Evolutionary conservation across 176 grass and related monocot species (phyloP), one percentile per base, ranked within the genome.

Genomic region (Aegilops longissima): DNA sequence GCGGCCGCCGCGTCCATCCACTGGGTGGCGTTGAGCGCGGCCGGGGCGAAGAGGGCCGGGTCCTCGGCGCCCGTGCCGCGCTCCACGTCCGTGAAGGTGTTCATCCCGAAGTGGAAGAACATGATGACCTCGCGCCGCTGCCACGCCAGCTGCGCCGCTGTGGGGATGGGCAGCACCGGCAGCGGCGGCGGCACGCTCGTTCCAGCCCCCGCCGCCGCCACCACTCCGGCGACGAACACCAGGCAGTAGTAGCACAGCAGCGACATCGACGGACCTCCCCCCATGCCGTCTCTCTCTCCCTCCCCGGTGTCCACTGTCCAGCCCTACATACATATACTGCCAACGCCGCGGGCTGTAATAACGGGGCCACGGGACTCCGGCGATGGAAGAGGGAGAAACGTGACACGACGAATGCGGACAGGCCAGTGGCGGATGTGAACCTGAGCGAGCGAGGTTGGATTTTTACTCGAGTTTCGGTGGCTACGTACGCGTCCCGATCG

Each of bases 61-160:
- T 29, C 63, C 92, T 98, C 96, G 5, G 61, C 2, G 0, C 96
- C 96, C 6, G 90, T 94, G 68, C 96, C 96, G 90, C 92, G 91
- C 65, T 98, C 96, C 1, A 88, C 86, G 92, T 90, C 84, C 9
- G 96, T 94, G 93, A 98, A 98, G 25, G 96, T 98, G 96, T 98
- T 98, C 96, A 96, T 89, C 61, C 96, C 93, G 88, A 98, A 98
- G 86, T 98, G 96, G 82, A 98, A 98, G 90, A 98, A 98, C 96
- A 96, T 91, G 89, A 98, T 94, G 79, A 98, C 69, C 91, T 96
- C 93, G 0, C 93, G 93, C 1, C 96, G 93, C 52, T 94, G 93
- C 96, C 96, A 98, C 66, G 18, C 74, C 21, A 98, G 90, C 83
- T 98, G 96, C 83, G 96, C 21, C 75, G 87, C 92, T 42, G 87